A percentile compares a stretch with the other conserved stretches of the same genome.
Evolutionary conservation across 2,329 filamentous ascomycete species (phyloP).

Genomic region (Fusarium miscanthi): DNA sequence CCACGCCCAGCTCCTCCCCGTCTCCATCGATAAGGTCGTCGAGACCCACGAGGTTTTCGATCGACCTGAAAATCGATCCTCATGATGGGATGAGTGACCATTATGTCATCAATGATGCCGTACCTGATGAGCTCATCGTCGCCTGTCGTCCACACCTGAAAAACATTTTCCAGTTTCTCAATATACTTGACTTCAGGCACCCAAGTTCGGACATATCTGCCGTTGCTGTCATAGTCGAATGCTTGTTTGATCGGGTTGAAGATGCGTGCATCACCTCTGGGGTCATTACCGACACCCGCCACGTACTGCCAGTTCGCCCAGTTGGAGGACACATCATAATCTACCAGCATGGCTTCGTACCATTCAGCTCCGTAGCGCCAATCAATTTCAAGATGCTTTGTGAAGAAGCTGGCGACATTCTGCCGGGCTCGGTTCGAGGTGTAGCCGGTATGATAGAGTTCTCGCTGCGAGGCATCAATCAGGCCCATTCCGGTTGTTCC

Average conservation of each 20-base stretch:
- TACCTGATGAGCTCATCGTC: slow-evolving; percentile 66
- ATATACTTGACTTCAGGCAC: slow-evolving; percentile 72
- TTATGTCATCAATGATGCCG: slow-evolving; percentile 67
- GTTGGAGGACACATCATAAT: slow-evolving; percentile 81
- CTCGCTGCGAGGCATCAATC: slow-evolving; percentile 81
- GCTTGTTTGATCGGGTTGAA: slow-evolving; percentile 88
- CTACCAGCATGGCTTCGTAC: slow-evolving; percentile 80
- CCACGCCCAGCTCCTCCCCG: slow-evolving; percentile 42
- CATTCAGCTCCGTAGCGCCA: slow-evolving; percentile 86
- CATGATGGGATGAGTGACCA: slow-evolving; percentile 75
- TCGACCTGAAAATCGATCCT: slow-evolving; percentile 72
- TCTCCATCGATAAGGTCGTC: slow-evolving; percentile 41
- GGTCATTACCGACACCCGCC: slow-evolving; percentile 83
- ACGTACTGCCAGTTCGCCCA: slow-evolving; percentile 90
- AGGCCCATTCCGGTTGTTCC: slow-evolving; percentile 80
- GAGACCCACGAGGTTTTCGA: slow-evolving; percentile 53
- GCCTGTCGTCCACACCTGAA: slow-evolving; percentile 75
- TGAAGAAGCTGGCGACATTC: slow-evolving; percentile 79
- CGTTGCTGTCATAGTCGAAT: slow-evolving; percentile 78
- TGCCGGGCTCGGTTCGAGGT: slow-evolving; percentile 81
- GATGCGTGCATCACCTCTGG: slow-evolving; percentile 74
- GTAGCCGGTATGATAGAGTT: slow-evolving; percentile 80
- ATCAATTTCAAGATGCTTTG: slow-evolving; percentile 79
- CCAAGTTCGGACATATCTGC: slow-evolving; percentile 78
- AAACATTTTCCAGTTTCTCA: slow-evolving; percentile 66